Conservation (phyloP, 768 basidiomycete species). For the Lyophyllum atratum region DNA sequence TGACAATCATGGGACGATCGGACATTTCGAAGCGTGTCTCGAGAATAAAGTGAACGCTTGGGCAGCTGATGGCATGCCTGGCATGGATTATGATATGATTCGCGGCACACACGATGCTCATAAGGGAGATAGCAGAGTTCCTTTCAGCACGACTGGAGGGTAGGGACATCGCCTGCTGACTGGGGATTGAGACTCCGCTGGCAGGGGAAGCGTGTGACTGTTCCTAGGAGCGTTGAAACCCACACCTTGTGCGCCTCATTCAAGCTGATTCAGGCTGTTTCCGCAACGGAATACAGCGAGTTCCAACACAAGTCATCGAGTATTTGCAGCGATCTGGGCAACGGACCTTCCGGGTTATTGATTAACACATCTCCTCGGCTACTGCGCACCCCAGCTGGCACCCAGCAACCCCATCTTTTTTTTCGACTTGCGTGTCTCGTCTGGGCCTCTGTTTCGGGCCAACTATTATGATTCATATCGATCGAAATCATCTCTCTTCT, state of each 20-base stretch:
- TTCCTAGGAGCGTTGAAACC: conserved; percentile 12
- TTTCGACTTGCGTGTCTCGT: conserved; percentile 1
- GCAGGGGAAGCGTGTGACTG: conserved; percentile 17
- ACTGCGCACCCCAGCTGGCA: conserved; percentile 15
- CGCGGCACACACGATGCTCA: conserved; percentile 16
- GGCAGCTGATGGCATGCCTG: neutral
- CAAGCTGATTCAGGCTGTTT: conserved; percentile 2
- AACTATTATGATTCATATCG: conserved; percentile 51
- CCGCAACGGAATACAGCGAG: neutral
- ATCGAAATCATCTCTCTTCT: conserved; percentile 45
- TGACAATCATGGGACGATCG: conserved; percentile 11
- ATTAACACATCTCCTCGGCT: conserved; percentile 1
- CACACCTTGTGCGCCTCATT: conserved; percentile 11
- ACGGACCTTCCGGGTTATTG: neutral
- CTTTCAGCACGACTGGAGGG: neutral
- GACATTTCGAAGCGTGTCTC: conserved; percentile 1
- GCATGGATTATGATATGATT: conserved; percentile 7
- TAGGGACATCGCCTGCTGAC: neutral
- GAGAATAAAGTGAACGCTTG: neutral
- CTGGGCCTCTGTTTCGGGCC: conserved; percentile 17
- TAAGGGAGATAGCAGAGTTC: conserved; percentile 14
- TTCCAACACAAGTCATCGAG: neutral
- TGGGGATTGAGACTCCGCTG: conserved; percentile 16
- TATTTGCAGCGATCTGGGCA: neutral
- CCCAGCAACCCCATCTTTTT: conserved; percentile 9